A percentile compares a stretch with the other conserved stretches of the same genome.
phyloP scores from a whole-genome alignment of 75 land plant genomes.

The Selaginella tamariscina region DNA sequence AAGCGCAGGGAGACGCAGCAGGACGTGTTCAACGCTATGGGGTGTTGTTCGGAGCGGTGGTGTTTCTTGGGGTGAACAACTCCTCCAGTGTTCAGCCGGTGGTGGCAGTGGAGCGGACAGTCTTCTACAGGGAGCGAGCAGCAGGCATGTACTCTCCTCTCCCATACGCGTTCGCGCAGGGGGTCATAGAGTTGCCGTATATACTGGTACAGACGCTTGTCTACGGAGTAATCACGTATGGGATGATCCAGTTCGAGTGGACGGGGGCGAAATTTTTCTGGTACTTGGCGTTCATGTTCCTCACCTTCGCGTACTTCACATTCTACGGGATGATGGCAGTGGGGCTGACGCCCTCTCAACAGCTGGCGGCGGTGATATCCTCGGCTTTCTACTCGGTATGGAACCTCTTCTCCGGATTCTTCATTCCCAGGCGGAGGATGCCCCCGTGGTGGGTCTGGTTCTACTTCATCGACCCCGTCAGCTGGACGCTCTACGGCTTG shows the following conservation, averaged over 20 bases:
- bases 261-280: conserved; percentile 49
- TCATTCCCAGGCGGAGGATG: conserved; percentile 49
- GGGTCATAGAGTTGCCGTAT: conserved; percentile 62
- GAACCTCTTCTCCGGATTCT: conserved; percentile 71
- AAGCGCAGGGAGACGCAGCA: conserved; percentile 12
- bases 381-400: conserved; percentile 64
- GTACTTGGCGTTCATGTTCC: conserved; percentile 56
- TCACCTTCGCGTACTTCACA: conserved; percentile 62
- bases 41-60: conserved; percentile 22
- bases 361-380: conserved; percentile 49
- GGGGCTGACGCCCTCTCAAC: conserved; percentile 50
- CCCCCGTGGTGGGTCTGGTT: conserved; percentile 67
- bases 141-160: too few species aligned
- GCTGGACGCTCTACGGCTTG: conserved; percentile 56
- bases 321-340: conserved; percentile 82
- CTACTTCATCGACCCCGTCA: conserved; percentile 43
- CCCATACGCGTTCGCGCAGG: conserved; percentile 38
- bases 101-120: conserved; percentile 22
- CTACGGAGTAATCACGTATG: conserved; percentile 44
- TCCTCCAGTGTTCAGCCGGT: conserved; percentile 26
- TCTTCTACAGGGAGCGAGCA: conserved; percentile 26
- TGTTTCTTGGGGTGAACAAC: conserved; percentile 30
- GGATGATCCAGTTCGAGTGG: conserved; percentile 51
- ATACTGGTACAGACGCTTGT: conserved; percentile 43
- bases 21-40: conserved; percentile 23